phyloP scores from a whole-genome alignment of 1,284 basidiomycete genomes.

The Cutaneotrichosporon arboriforme region DNA sequence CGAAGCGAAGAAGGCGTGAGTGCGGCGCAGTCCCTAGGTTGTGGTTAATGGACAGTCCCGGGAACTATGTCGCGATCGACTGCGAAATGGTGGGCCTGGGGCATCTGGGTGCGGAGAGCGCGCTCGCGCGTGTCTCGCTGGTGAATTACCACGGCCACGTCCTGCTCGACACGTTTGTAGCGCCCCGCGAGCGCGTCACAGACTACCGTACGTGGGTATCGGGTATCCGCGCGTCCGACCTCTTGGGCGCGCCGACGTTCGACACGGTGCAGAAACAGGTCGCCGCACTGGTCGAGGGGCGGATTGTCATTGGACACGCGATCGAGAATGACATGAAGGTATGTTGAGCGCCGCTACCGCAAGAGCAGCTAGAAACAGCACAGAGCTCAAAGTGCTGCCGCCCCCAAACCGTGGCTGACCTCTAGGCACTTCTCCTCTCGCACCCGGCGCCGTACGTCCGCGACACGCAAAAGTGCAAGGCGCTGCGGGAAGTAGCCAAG shows the following conservation, averaged over 20 bases:
- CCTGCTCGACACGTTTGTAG: slow-evolving; percentile 78
- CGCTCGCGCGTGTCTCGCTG: slow-evolving; percentile 81
- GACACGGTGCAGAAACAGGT: slow-evolving; percentile 74
- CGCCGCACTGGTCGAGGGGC: slow-evolving; percentile 68
- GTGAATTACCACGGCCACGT: slow-evolving; percentile 85
- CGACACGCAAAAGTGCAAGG: slow-evolving; percentile 68
- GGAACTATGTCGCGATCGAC: slow-evolving; percentile 64
- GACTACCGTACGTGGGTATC: slow-evolving; percentile 92
- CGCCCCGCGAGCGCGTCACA: slow-evolving; percentile 79
- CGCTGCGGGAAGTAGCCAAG: slow-evolving; percentile 54
- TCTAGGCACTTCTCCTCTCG: slow-evolving; percentile 79
- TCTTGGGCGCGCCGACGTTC: slow-evolving; percentile 74
- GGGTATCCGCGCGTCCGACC: slow-evolving; percentile 72
- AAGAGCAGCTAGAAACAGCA: too few relatives aligned
- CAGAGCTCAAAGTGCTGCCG: too few relatives aligned
- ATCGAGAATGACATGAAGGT: slow-evolving; percentile 87
- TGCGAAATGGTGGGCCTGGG: slow-evolving; percentile 99
- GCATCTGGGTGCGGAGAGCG: slow-evolving; percentile 69
- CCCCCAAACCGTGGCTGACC: too few relatives aligned
- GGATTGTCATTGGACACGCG: slow-evolving; percentile 89
- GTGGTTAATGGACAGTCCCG: slow-evolving; percentile 25
- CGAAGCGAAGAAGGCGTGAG: slow-evolving; percentile 39
- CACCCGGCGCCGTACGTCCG: slow-evolving; percentile 73
- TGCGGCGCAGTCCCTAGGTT: too few relatives aligned
- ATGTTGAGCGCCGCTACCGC: too few relatives aligned